phyloP scores from a whole-genome alignment of 1,139 yeast genomes.

The Lodderomyces metapsilosis region DNA sequence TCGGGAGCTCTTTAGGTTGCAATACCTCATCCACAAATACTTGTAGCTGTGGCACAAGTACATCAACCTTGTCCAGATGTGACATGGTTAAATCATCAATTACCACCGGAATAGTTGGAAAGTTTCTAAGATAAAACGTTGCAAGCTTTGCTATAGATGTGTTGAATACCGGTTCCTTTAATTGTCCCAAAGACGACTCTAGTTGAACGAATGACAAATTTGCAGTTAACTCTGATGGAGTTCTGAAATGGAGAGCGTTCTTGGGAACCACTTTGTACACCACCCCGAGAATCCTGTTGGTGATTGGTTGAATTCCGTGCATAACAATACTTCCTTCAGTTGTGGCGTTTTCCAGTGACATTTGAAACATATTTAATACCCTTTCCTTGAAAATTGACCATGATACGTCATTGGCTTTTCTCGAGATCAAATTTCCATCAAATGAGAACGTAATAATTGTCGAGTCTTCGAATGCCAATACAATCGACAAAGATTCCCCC shows the following conservation, averaged over 20 bases:
- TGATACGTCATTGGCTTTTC: conserved; percentile 14
- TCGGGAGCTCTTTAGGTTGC: neutral
- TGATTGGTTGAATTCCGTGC: conserved; percentile 23
- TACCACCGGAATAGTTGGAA: conserved; percentile 21
- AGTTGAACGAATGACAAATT: conserved; percentile 22
- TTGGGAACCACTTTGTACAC: conserved; percentile 29
- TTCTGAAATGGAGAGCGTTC: conserved; percentile 29
- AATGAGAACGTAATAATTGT: conserved; percentile 21
- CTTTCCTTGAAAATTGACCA: conserved; percentile 20
- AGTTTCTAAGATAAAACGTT: conserved; percentile 15
- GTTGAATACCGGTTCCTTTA: conserved; percentile 1
- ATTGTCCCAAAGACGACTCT: conserved; percentile 7
- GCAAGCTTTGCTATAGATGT: conserved; percentile 15
- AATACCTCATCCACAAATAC: conserved; percentile 15
- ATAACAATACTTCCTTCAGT: conserved; percentile 30
- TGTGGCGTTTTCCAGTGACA: conserved; percentile 17
- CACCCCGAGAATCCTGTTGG: conserved; percentile 24
- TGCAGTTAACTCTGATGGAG: conserved; percentile 26
- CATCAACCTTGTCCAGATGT: conserved; percentile 14
- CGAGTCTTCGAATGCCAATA: conserved; percentile 30
- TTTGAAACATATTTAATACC: conserved; percentile 27
- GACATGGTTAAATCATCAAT: conserved; percentile 17
- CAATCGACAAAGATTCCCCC: conserved; percentile 8
- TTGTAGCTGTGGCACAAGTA: conserved; percentile 20
- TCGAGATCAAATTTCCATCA: conserved; percentile 12